Evolutionary conservation across 305 asterid species (phyloP).

Genomic region (Rubia occidens): DNA sequence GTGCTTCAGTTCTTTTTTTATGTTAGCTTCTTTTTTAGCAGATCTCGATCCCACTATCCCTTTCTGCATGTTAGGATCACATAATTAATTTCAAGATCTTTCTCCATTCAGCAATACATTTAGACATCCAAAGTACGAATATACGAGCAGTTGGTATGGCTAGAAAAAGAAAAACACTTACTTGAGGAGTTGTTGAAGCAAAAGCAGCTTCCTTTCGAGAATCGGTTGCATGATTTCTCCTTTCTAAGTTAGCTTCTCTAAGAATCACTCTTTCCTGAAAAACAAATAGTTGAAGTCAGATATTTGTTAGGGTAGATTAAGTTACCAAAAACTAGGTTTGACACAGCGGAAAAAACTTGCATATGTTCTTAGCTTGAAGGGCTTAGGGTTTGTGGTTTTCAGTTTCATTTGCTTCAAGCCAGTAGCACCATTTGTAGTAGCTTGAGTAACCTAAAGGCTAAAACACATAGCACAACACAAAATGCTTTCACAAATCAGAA

Average conservation of each 20-base stretch:
- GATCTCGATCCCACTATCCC: slow-evolving; percentile 21
- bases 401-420: slow-evolving; percentile 57
- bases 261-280: slow-evolving; percentile 84
- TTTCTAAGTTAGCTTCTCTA: slow-evolving; percentile 67
- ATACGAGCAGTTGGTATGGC: not conserved
- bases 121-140: not conserved
- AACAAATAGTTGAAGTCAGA: slow-evolving; percentile 10
- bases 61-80: slow-evolving; percentile 32
- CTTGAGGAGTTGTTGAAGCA: slow-evolving; percentile 29
- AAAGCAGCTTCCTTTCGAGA: slow-evolving; percentile 25
- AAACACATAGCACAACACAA: slow-evolving; percentile 7
- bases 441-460: slow-evolving; percentile 37
- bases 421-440: slow-evolving; percentile 18
- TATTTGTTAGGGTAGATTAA: not conserved
- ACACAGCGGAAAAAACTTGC: slow-evolving; percentile 31
- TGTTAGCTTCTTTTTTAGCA: slow-evolving; percentile 27
- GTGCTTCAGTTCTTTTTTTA: slow-evolving; percentile 18
- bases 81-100: slow-evolving; percentile 1
- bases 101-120: not conserved
- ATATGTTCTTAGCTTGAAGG: slow-evolving; percentile 89
- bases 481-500: not conserved
- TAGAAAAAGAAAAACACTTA: slow-evolving; percentile 8
- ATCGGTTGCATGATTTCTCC: slow-evolving; percentile 23
- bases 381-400: slow-evolving; percentile 79
- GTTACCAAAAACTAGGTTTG: not conserved